Base-by-base conservation (phyloP, 345 rosid genomes). In the Eucalyptus regnans region DNA sequence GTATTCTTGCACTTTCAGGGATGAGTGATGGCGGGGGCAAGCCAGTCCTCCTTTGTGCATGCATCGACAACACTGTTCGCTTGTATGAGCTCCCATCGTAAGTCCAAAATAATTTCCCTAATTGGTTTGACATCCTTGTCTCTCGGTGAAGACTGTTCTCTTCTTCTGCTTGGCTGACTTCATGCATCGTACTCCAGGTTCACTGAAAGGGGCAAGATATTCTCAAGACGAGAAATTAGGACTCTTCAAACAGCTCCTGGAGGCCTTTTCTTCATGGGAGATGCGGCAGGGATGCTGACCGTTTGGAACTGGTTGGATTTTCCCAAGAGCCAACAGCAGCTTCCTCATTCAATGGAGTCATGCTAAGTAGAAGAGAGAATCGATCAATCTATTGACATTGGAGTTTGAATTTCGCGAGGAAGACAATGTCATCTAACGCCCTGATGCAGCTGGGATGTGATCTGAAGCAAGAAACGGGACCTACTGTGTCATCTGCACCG, bases 21-120 rank as follows among this genome's bases (percentile, higher is more conserved):
- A 86, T 93, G 90, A 79, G 88, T 6, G 95, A 95, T 87, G 87
- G 90, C 56, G 89, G 95, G 12, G 93, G 85, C 9, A 94, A 93
- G 86, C 95, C 96, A 4, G 90, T 94, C 41, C 89, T 95, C n/a
- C 50, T 93, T 31, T 93, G 94, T 64, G 91, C 95, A 58, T 91
- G 92, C 85, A 86, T 90, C n/a, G 93, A 94, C 79, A 90, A 91
- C 85, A 86, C 92, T 7, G 93, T 93, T 60, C 64, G 56, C 83
- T 76, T 95, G 23, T 92, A 88, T 4, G 94, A 94, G 52, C 86
- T 95, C 14, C 96, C 96, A 86, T 91, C 93, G 94, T 94, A 88
- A 93, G 93, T 92, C 31, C 66, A 64, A 52, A 58, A 52, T 51
- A 20, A 56, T 23, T 23, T 23, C 29, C 23, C 29, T 56, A 22